Evolutionary conservation across 2,329 filamentous ascomycete genomes (phyloP).

Genomic region (Diaporthe australafricana): DNA sequence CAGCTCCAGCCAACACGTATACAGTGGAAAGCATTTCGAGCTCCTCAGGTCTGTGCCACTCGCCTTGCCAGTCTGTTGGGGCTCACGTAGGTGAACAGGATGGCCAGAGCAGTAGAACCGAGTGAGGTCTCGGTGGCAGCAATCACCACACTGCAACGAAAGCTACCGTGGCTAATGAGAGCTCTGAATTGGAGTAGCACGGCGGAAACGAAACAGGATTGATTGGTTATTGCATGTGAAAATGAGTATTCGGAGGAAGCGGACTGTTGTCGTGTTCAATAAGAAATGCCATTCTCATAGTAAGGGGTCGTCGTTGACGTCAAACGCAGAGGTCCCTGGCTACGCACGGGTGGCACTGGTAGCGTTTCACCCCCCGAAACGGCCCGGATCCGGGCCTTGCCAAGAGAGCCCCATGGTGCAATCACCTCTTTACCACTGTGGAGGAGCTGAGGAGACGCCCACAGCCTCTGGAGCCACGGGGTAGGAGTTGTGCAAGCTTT

Average conservation of each 20-base stretch:
- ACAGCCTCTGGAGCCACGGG: no score
- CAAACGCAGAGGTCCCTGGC: conserved; percentile 2
- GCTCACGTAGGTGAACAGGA: background rate
- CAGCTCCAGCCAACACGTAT: conserved; percentile 48
- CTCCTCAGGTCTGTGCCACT: background rate
- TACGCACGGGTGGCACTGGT: conserved; percentile 10
- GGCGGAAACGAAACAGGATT: background rate
- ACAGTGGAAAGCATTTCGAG: conserved; percentile 51
- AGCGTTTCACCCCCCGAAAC: conserved; percentile 16
- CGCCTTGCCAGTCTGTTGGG: background rate
- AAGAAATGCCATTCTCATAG: background rate
- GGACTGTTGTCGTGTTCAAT: conserved; percentile 16
- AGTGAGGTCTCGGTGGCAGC: background rate
- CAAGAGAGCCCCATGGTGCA: background rate
- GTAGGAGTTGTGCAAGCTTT: background rate
- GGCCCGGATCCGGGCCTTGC: background rate
- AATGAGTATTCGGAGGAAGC: background rate
- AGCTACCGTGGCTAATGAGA: background rate
- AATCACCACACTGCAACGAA: background rate
- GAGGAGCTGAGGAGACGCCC: no score
- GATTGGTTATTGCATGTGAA: conserved; percentile 2
- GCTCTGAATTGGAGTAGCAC: background rate
- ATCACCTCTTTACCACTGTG: no score
- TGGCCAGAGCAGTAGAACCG: background rate
- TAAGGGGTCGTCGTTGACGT: conserved; percentile 15